Evolutionary conservation across 495 filamentous ascomycete genomes (phyloP).

Genomic region (Neurospora pannonica): DNA sequence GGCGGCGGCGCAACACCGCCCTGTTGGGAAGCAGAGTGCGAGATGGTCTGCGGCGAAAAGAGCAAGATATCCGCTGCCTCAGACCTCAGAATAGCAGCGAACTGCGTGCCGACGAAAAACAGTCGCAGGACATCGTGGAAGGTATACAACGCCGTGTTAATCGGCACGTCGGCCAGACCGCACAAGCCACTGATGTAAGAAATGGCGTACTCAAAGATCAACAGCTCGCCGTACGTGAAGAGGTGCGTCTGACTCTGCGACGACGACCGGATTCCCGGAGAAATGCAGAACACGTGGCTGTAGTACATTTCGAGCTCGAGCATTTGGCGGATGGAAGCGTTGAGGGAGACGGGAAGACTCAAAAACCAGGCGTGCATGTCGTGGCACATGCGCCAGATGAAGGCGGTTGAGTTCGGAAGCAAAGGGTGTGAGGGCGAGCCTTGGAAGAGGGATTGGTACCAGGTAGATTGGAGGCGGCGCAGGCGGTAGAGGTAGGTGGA

Average conservation of each 20-base stretch:
- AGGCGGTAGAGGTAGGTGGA: conserved; percentile 62
- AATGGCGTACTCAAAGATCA: conserved; percentile 77
- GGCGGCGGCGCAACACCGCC: conserved; percentile 12
- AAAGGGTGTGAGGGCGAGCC: conserved; percentile 50
- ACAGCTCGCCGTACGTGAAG: conserved; percentile 55
- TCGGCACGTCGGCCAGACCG: conserved; percentile 40
- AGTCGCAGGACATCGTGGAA: conserved; percentile 65
- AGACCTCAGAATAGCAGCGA: conserved; percentile 50
- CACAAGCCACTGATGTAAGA: conserved; percentile 57
- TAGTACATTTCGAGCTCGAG: conserved; percentile 78
- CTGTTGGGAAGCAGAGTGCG: conserved; percentile 19
- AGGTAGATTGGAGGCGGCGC: conserved; percentile 65
- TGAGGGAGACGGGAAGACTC: conserved; percentile 47
- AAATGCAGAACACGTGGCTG: conserved; percentile 73
- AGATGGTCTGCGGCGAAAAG: conserved; percentile 19
- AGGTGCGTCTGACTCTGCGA: too few species aligned
- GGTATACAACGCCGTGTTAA: conserved; percentile 51
- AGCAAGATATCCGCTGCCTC: conserved; percentile 44
- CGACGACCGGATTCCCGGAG: conserved; percentile 62
- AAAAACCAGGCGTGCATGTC: conserved; percentile 60
- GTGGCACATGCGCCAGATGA: conserved; percentile 54
- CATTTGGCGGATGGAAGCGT: conserved; percentile 51
- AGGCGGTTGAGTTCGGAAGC: conserved; percentile 49
- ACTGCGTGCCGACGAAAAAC: conserved; percentile 62
- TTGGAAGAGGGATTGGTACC: conserved; percentile 76